A percentile compares a stretch with the other conserved stretches of the same genome.
Conservation (phyloP, 108 stramenopile genomes). For the Mediolabrus comicus region DNA sequence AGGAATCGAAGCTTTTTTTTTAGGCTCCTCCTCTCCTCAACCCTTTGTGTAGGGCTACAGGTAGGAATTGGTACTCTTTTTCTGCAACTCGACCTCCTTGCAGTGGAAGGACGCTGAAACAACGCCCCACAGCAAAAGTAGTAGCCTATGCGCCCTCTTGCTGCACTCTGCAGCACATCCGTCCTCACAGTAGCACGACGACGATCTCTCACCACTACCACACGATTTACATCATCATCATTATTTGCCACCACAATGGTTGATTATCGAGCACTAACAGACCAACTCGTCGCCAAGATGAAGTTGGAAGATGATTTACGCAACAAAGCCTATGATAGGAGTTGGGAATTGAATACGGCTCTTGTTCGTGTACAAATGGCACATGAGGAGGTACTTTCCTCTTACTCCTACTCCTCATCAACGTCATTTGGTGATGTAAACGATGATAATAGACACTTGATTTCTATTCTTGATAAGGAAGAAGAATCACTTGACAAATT, state of each 20-base stretch:
- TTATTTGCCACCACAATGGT: not conserved
- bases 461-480: conserved; percentile 6
- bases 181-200: not conserved
- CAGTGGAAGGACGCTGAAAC: no score
- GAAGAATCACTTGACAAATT: conserved; percentile 19
- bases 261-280: not conserved
- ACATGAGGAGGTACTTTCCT: conserved; percentile 18
- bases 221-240: not conserved
- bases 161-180: not conserved
- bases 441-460: not conserved
- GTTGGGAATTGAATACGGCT: conserved; percentile 55
- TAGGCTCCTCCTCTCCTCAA: no score
- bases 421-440: not conserved
- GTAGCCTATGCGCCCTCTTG: not conserved
- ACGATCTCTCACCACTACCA: not conserved
- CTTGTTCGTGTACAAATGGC: conserved; percentile 34
- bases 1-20: no score
- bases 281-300: conserved; percentile 15
- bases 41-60: no score
- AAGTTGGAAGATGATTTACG: conserved; percentile 35
- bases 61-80: no score
- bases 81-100: no score
- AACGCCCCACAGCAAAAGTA: not conserved
- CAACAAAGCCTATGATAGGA: conserved; percentile 45
- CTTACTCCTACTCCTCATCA: no score